Percentiles rank a stretch among this genome's conserved stretches.
Evolutionary conservation across 306 rosid genomes (phyloP).

Genomic region (Inga leiocalycina): DNA sequence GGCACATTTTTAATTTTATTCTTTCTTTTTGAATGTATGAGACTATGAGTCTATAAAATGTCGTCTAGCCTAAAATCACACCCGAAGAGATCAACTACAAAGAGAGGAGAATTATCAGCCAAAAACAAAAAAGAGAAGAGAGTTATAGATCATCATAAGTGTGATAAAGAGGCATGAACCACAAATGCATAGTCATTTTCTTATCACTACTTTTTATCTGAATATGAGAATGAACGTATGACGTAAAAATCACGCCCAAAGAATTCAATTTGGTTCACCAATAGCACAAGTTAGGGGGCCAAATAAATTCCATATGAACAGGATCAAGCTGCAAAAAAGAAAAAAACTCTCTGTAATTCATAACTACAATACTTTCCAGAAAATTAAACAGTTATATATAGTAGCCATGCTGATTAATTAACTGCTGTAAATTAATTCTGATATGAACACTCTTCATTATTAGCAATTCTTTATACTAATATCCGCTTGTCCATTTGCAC

Average conservation of each 20-base stretch:
- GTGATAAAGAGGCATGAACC: neutral
- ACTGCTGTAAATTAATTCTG: neutral
- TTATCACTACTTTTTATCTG: neutral
- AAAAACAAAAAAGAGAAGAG: too few relatives aligned
- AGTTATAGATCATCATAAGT: neutral
- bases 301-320: neutral
- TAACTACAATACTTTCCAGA: neutral
- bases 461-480: neutral
- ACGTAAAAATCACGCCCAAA: neutral
- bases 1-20: neutral
- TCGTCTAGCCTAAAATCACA: neutral
- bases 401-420: neutral
- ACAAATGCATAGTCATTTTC: neutral
- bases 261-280: neutral
- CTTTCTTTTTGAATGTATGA: neutral
- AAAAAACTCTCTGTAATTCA: neutral
- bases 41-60: neutral
- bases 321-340: neutral
- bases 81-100: neutral
- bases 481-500: neutral
- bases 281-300: slow-evolving; percentile 5
- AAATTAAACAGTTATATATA: neutral
- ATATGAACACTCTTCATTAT: neutral
- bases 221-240: neutral
- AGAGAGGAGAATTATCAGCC: neutral